Percentiles rank a stretch among this genome's conserved stretches.
Evolutionary conservation across 495 filamentous ascomycete species (phyloP).

Genomic region (Neurospora sp.): DNA sequence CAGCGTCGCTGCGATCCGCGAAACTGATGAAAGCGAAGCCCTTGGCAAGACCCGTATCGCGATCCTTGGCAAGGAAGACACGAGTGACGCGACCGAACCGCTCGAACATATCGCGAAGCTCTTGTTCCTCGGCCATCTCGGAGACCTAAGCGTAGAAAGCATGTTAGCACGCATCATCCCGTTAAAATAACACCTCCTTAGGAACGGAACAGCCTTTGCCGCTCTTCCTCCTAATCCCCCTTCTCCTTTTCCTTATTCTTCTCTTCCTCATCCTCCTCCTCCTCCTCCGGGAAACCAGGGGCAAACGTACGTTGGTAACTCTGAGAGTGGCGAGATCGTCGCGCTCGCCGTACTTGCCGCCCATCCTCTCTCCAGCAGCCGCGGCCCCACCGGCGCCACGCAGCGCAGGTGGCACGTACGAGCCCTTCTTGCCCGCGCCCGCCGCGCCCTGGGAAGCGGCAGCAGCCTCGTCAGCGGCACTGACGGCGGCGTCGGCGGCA

Average conservation of each 20-base stretch:
- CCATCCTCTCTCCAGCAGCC: conserved; percentile 73
- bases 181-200: background rate
- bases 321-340: conserved; percentile 93
- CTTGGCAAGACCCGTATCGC: conserved; percentile 90
- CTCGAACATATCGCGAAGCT: conserved; percentile 95
- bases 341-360: conserved; percentile 78
- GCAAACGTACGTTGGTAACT: conserved; percentile 82
- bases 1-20: conserved; percentile 76
- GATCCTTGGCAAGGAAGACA: conserved; percentile 94
- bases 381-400: conserved; percentile 57
- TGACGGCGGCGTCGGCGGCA: conserved; percentile 44
- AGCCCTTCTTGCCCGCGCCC: conserved; percentile 58
- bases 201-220: background rate
- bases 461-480: conserved; percentile 39
- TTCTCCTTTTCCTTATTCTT: background rate
- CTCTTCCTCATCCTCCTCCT: background rate
- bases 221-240: background rate
- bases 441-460: conserved; percentile 40
- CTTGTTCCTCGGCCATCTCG: conserved; percentile 90
- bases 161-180: conserved; percentile 8
- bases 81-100: conserved; percentile 91
- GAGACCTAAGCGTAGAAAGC: conserved; percentile 53
- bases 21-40: conserved; percentile 98
- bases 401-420: conserved; percentile 88
- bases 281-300: background rate